Evolutionary conservation across 116 monocot genomes (phyloP).

Genomic region (Zostera marina): DNA sequence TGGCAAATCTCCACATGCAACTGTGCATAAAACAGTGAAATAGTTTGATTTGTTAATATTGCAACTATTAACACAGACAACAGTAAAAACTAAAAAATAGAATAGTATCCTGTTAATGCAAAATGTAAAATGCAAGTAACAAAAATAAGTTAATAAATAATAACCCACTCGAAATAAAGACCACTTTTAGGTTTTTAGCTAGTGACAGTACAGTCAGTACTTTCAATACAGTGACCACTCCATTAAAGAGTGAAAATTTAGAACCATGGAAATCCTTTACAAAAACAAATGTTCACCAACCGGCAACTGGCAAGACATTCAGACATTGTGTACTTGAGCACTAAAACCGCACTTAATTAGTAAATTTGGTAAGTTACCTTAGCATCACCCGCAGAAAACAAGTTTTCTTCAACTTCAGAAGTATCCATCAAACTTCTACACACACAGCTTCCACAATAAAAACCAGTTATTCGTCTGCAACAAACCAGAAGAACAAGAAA

Average conservation of each 20-base stretch:
- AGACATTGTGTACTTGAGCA: neutral
- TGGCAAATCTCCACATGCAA: constrained; percentile 66
- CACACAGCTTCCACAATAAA: neutral
- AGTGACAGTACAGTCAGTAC: neutral
- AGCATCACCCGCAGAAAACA: constrained; percentile 43
- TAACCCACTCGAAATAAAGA: neutral
- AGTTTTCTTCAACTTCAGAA: constrained; percentile 49
- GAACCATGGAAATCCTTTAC: neutral
- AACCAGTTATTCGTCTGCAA: constrained; percentile 8
- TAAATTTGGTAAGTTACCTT: constrained; percentile 28
- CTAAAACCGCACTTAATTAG: neutral
- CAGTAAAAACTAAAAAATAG: neutral
- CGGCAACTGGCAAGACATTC: no score
- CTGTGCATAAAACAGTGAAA: constrained; percentile 20
- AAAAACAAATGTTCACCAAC: neutral
- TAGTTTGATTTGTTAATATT: neutral
- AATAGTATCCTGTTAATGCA: neutral
- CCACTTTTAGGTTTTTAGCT: neutral
- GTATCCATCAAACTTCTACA: constrained; percentile 22
- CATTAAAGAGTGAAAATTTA: neutral
- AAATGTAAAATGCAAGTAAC: no score
- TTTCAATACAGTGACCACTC: neutral
- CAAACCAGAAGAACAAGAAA: neutral
- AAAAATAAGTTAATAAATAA: no score
- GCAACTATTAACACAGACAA: neutral